Percentiles rank a stretch among this genome's conserved stretches.
Conservation (phyloP, 441 rosid species). For the Gossypium aridum region DNA sequence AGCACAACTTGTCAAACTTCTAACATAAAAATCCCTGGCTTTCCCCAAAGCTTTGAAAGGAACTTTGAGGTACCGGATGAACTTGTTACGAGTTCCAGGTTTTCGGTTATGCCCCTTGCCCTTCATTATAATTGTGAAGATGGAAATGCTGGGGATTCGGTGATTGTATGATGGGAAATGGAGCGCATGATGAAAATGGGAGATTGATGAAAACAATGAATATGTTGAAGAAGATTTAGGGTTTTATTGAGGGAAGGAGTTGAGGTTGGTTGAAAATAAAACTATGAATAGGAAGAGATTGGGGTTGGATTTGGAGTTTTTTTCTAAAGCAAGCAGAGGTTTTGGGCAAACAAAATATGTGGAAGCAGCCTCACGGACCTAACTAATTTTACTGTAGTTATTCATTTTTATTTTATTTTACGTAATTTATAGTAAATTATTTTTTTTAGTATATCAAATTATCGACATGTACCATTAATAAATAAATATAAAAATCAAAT, state of each 20-base stretch:
- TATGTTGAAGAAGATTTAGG: not conserved
- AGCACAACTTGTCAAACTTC: constrained; percentile 52
- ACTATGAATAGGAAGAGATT: not conserved
- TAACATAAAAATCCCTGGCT: constrained; percentile 70
- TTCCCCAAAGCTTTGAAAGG: constrained; percentile 51
- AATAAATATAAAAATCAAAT: no score
- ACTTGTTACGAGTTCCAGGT: constrained; percentile 22
- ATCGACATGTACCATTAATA: no score
- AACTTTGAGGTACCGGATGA: constrained; percentile 35
- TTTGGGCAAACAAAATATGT: not conserved
- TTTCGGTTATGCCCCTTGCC: constrained; percentile 21
- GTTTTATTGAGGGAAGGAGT: not conserved
- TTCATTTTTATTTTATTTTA: no score
- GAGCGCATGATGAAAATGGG: not conserved
- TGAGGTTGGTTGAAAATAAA: not conserved
- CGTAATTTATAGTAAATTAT: no score
- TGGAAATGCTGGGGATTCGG: not conserved
- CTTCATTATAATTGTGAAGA: constrained; percentile 24
- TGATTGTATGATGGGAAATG: not conserved
- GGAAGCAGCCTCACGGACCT: not conserved
- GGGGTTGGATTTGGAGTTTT: not conserved
- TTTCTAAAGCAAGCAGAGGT: not conserved
- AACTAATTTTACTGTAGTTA: no score
- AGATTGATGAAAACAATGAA: not conserved
- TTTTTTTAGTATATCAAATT: no score